Base-by-base conservation (phyloP, 1,139 yeast genomes). In the Suhomyces anneliseae region DNA sequence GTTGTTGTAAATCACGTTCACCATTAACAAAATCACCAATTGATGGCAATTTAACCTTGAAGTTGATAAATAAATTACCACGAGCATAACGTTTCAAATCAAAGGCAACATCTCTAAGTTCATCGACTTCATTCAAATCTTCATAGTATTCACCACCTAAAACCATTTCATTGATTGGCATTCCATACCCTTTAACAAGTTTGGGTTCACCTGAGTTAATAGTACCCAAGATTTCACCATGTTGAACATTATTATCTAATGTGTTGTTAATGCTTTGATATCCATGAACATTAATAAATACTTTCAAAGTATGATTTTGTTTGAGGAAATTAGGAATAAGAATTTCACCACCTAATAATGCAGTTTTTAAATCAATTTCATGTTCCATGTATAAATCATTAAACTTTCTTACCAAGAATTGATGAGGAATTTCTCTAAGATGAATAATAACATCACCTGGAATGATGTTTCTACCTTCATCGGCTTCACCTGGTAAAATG, bases 391-490 rank as follows among this genome's bases (percentile, higher is more conserved):
- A 72, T 43, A 83, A 61, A 56, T 82, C 81, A 42, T 74, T 63
- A 45, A 70, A 79, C 47, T 68, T 70, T 57, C 90, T 72, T 19
- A 74, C 71, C 56, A 83, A 78, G 40, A 53, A 65, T 5, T 65
- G 64, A 53, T 74, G 78, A 3, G 64, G 56, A 1, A 58, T 52
- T 53, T 74, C 73, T 15, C 64, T 61, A 38, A 74, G 52, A 71
- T 61, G 6, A 6, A 85, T 77, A 2, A 84, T 66, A 8, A 85
- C 84, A 60, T 85, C 88, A 3, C 92, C 92, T 0, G 90, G 87
- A 1, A 77, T 65, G 2, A 81, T 67, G 52, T 76, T 73, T 34
- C 77, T 65, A 0, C 84, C 85, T 59, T 84, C 87, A 55, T 85
- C 90, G 0, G 84, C 87, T 54, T 80, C 85, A 3, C 83, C 80